Conservation (phyloP, 192 early-diverging fungal species). For the Gigaspora rosea region DNA sequence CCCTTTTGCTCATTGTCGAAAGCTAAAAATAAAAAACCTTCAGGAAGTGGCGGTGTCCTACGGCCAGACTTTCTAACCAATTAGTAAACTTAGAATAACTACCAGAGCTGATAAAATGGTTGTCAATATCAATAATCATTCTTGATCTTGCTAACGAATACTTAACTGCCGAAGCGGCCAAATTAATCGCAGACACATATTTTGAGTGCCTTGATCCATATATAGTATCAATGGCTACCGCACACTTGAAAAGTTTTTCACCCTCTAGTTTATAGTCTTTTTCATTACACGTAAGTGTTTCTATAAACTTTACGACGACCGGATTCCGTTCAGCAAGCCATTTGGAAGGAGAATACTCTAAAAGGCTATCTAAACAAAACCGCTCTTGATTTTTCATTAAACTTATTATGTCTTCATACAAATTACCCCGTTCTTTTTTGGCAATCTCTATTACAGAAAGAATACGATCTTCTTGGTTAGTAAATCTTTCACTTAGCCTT, state of each 20-base stretch:
- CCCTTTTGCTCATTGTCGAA: no score
- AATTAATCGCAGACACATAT: constrained; percentile 25
- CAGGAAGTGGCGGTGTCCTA: constrained; percentile 14
- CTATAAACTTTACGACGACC: constrained; percentile 17
- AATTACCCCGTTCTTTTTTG: constrained; percentile 12
- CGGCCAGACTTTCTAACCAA: constrained; percentile 18
- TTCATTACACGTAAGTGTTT: constrained; percentile 16
- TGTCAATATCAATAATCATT: constrained; percentile 20
- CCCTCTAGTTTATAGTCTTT: background rate
- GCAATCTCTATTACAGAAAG: constrained; percentile 3
- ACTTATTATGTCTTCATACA: constrained; percentile 15
- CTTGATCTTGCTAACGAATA: constrained; percentile 6
- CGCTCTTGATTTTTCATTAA: constrained; percentile 7
- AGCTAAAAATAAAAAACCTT: no score
- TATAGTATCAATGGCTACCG: constrained; percentile 7
- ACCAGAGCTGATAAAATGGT: constrained; percentile 19
- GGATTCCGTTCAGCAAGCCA: no score
- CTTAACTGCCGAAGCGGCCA: constrained; percentile 20
- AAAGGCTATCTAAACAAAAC: constrained; percentile 22
- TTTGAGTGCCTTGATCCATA: constrained; percentile 23
- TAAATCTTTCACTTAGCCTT: constrained; percentile 1
- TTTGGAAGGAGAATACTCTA: constrained; percentile 22
- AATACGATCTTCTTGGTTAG: constrained; percentile 11
- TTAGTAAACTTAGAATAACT: constrained; percentile 21
- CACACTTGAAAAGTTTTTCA: constrained; percentile 27